A percentile compares a stretch with the other conserved stretches of the same genome.
phyloP scores from a whole-genome alignment of 1,139 yeast species.

The Yamadazyma triangularis region DNA sequence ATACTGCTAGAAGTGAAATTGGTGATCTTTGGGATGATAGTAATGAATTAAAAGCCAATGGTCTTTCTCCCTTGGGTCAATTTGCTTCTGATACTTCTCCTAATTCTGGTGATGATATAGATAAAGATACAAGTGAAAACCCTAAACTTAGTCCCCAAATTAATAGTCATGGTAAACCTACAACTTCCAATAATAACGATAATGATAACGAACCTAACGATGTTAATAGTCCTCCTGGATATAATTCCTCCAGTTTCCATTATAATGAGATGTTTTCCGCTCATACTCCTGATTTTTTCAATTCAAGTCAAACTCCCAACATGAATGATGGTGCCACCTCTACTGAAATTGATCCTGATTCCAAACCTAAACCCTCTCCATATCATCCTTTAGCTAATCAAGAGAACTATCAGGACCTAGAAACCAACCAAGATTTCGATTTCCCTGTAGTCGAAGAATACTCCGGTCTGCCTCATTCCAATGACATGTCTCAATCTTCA shows the following conservation, averaged over 20 bases:
- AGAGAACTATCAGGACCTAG: constrained; percentile 11
- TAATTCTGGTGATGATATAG: constrained; percentile 15
- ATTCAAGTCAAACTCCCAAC: constrained; percentile 20
- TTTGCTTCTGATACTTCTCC: constrained; percentile 23
- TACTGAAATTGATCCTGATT: not conserved
- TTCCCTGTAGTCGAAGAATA: constrained; percentile 15
- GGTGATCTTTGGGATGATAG: constrained; percentile 20
- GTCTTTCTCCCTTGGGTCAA: constrained; percentile 23
- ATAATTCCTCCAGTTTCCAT: constrained; percentile 6
- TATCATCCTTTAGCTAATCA: constrained; percentile 4
- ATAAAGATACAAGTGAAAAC: constrained; percentile 4
- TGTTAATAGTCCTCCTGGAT: constrained; percentile 3
- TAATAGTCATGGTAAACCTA: constrained; percentile 13
- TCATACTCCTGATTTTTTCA: constrained; percentile 29
- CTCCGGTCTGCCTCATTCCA: constrained; percentile 14
- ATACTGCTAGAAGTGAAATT: not conserved
- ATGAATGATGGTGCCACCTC: constrained; percentile 2
- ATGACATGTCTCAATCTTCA: constrained; percentile 10
- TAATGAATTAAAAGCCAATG: constrained; percentile 12
- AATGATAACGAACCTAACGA: constrained; percentile 9
- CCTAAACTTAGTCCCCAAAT: too few relatives aligned
- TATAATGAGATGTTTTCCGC: constrained; percentile 21
- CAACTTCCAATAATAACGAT: constrained; percentile 5
- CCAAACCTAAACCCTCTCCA: constrained; percentile 4
- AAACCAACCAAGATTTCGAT: constrained; percentile 13